Percentiles rank a stretch among this genome's conserved stretches.
These are phyloP conservation scores for Breviolum minutum DNA, from an alignment of 73 alveolate genomes.

Conservation along the genomic window DNA sequence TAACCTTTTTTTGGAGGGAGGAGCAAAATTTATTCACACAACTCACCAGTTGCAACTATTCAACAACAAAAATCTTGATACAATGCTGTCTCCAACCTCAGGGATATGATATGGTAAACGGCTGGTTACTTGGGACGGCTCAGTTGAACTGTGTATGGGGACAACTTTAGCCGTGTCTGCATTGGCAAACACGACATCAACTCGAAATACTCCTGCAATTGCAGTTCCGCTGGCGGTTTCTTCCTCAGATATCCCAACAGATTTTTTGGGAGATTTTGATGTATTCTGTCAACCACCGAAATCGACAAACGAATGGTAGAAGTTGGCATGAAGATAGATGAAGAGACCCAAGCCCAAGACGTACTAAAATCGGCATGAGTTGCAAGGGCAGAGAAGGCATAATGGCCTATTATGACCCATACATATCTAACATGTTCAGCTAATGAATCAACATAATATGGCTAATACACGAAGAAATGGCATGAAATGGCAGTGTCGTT, in stretches of 20 bases:
- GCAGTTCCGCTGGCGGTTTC: constrained; percentile 61
- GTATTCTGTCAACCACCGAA: not conserved
- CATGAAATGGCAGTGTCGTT: too few species aligned
- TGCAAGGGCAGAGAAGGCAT: too few species aligned
- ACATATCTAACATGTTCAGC: too few species aligned
- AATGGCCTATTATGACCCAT: too few species aligned
- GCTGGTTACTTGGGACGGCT: not conserved
- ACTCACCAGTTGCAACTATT: not conserved
- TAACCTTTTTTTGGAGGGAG: too few species aligned
- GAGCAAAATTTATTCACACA: too few species aligned
- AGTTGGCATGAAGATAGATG: too few species aligned
- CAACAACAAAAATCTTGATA: not conserved
- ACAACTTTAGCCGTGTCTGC: constrained; percentile 88
- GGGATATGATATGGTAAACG: not conserved
- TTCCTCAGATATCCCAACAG: not conserved
- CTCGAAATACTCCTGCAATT: constrained; percentile 75
- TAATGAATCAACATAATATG: too few species aligned
- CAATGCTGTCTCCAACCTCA: not conserved
- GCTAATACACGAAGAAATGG: too few species aligned
- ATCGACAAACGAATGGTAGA: not conserved
- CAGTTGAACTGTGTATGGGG: constrained; percentile 72
- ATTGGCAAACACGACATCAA: constrained; percentile 69
- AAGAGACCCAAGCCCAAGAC: too few species aligned
- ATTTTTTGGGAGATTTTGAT: not conserved
- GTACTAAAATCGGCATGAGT: too few species aligned